These are phyloP conservation scores for Hysterium pulicare DNA, from an alignment of 2,329 filamentous ascomycete genomes.

Conservation along the genomic window DNA sequence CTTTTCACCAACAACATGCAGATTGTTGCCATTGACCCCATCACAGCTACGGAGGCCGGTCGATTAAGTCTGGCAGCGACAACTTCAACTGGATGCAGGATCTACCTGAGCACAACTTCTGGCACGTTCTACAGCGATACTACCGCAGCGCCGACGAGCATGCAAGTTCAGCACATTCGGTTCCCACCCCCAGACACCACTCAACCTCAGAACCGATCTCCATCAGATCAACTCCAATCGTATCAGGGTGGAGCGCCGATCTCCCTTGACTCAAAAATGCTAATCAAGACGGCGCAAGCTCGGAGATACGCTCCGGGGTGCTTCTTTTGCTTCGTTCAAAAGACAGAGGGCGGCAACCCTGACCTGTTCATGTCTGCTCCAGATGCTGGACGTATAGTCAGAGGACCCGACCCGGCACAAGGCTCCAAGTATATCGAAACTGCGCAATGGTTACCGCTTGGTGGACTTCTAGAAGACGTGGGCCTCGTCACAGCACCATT, in stretches of 20 bases:
- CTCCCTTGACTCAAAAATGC: constrained; percentile 24
- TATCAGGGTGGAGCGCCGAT: constrained; percentile 25
- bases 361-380: constrained; percentile 86
- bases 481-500: constrained; percentile 73
- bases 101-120: constrained; percentile 88
- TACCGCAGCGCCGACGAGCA: constrained; percentile 76
- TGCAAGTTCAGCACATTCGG: constrained; percentile 97
- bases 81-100: constrained; percentile 83
- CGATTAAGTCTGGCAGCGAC: constrained; percentile 87
- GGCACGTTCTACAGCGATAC: constrained; percentile 63
- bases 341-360: constrained; percentile 54
- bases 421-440: constrained; percentile 70
- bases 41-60: constrained; percentile 72
- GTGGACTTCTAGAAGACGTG: constrained; percentile 71
- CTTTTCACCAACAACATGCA: constrained; percentile 62
- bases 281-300: constrained; percentile 45
- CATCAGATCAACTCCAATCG: constrained; percentile 26
- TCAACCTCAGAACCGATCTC: constrained; percentile 14
- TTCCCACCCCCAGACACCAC: constrained; percentile 65
- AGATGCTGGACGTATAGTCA: constrained; percentile 79
- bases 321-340: constrained; percentile 79
- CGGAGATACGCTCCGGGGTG: constrained; percentile 77
- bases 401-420: constrained; percentile 49
- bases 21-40: constrained; percentile 82
- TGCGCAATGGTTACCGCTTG: constrained; percentile 74